Base-by-base conservation (phyloP, 805 yeast genomes). In the Candida insectorum region DNA sequence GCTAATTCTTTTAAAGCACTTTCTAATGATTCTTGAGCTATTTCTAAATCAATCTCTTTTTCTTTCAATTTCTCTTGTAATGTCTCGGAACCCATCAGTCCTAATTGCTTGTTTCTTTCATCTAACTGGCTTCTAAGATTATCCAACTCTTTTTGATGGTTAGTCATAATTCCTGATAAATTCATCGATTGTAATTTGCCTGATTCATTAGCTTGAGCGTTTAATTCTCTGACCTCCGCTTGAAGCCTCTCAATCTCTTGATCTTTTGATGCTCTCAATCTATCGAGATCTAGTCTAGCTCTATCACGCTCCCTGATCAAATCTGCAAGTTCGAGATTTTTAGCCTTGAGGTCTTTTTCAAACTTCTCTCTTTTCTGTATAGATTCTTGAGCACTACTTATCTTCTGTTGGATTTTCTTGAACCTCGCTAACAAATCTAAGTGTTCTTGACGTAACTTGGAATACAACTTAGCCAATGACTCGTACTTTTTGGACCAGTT, bases 381-480 rank as follows among this genome's bases (percentile, higher is more conserved):
- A 0, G 95, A 84, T 60, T 88, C 96, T 54, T 87, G 95, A 8
- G 96, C 96, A 45, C 77, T 70, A 10, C 88, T 82, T 3, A 93
- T 94, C 59, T 85, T 85, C 45, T 86, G 85, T 60, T 87, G 94
- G 29, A 81, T 71, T 47, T 82, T 80, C 54, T 89, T 88, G 53
- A 81, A 81, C 52, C 81, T 82, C 32, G 83, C 71, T 52, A 89
- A 70, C 36, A 88, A 61, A 42, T 80, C 83, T 50, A 89, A 69
- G 54, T 89, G 96, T 59, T 89, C 97, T 59, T 85, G 94, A 52
- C 97, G 81, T 47, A 89, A 68, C 60, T 88, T 96, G 2, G 95
- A 81, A 57, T 89, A 89, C 44, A 89, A 68, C 51, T 86, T 86
- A 5, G 96, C 96, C 42, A 89, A 69, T 0, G 93, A 73, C 52